Percentiles rank a stretch among this genome's conserved stretches.
Evolutionary conservation across 129 eudicot species (phyloP).

Genomic region (Flaveria trinervia): DNA sequence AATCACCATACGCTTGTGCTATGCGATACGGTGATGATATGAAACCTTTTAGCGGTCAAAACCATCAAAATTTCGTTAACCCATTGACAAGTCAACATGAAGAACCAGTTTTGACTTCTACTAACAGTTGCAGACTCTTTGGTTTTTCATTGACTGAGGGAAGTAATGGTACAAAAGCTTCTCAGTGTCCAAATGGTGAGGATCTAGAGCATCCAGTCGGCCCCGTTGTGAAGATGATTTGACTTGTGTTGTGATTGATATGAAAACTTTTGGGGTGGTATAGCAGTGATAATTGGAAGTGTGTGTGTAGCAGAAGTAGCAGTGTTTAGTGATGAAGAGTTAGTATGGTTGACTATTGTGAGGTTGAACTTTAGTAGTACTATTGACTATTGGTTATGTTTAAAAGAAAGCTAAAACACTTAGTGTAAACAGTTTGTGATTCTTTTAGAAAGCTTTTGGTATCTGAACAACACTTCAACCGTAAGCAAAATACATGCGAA

Average conservation of each 20-base stretch:
- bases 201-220: slow-evolving; percentile 43
- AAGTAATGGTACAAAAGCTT: slow-evolving; percentile 25
- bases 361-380: not conserved
- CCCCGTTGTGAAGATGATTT: slow-evolving; percentile 27
- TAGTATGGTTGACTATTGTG: too few species aligned
- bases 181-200: slow-evolving; percentile 39
- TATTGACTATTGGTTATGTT: not conserved
- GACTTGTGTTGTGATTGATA: not conserved
- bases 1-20: slow-evolving; percentile 32
- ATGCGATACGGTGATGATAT: slow-evolving; percentile 20
- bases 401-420: too few species aligned
- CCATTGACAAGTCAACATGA: slow-evolving; percentile 30
- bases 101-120: slow-evolving; percentile 43
- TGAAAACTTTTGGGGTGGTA: not conserved
- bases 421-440: not conserved
- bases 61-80: slow-evolving; percentile 15
- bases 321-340: not conserved
- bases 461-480: not conserved
- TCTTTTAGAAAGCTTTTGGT: not conserved
- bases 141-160: slow-evolving; percentile 80
- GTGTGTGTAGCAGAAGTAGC: not conserved
- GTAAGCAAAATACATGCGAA: not conserved
- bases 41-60: slow-evolving; percentile 17
- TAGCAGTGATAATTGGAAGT: too few species aligned
- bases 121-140: slow-evolving; percentile 70